Evolutionary conservation across 2,329 filamentous ascomycete species (phyloP).

Genomic region (Basipetospora chlamydospora): DNA sequence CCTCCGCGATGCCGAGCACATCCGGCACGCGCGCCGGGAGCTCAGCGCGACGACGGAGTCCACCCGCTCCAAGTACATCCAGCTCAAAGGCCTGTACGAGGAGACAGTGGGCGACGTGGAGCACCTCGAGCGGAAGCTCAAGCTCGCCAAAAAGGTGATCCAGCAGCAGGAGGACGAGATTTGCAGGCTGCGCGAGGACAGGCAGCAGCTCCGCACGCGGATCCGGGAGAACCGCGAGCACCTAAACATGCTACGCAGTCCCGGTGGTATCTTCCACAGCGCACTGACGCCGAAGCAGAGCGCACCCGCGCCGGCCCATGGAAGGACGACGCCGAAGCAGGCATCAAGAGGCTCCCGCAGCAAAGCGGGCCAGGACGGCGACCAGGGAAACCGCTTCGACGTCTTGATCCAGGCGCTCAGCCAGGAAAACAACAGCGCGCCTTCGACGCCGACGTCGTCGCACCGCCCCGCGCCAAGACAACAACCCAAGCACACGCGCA

Average conservation of each 20-base stretch:
- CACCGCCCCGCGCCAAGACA: slow-evolving; percentile 31
- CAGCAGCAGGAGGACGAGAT: slow-evolving; percentile 65
- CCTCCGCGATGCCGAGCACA: slow-evolving; percentile 58
- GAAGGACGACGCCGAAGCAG: slow-evolving; percentile 20
- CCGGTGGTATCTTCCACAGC: slow-evolving; percentile 52
- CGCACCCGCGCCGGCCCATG: slow-evolving; percentile 10
- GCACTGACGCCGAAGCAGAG: slow-evolving; percentile 39
- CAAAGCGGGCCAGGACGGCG: slow-evolving; percentile 23
- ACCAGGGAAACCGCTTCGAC: slow-evolving; percentile 51
- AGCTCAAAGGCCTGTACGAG: slow-evolving; percentile 54
- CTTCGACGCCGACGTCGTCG: slow-evolving; percentile 47
- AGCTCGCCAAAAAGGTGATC: slow-evolving; percentile 63
- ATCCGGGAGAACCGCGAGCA: slow-evolving; percentile 86
- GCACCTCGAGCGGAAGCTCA: slow-evolving; percentile 47
- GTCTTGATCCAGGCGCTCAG: slow-evolving; percentile 69
- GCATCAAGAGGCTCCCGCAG: neutral
- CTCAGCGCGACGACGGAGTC: slow-evolving; percentile 36
- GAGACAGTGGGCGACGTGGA: slow-evolving; percentile 52
- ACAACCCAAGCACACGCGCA: slow-evolving; percentile 51
- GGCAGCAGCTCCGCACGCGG: slow-evolving; percentile 61
- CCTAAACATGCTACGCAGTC: slow-evolving; percentile 63
- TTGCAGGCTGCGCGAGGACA: slow-evolving; percentile 56
- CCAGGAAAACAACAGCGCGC: slow-evolving; percentile 56
- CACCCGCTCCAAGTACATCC: slow-evolving; percentile 37
- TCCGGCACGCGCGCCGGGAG: slow-evolving; percentile 43